Percentiles rank a stretch among this genome's conserved stretches.
Conservation (phyloP, 306 rosid genomes). For the Rosa persica region DNA sequence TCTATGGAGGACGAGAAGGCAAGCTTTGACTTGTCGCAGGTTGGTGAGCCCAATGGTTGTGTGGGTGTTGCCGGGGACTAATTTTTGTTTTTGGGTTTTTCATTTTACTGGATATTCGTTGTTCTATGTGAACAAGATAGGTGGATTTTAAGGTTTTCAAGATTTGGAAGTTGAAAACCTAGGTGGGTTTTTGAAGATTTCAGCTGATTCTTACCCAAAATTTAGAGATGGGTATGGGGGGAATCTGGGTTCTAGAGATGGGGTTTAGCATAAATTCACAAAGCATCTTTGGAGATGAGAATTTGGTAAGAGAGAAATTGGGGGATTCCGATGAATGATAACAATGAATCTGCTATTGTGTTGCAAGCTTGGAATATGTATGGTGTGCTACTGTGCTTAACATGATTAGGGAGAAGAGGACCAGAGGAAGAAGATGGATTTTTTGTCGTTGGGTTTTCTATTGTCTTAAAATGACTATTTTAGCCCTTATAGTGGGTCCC, state of each 20-base stretch:
- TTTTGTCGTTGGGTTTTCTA: too few relatives aligned
- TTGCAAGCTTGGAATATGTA: too few relatives aligned
- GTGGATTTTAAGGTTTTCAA: constrained; percentile 3
- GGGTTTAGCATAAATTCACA: constrained; percentile 22
- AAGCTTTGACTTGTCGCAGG: too few relatives aligned
- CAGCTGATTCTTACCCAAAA: constrained; percentile 30
- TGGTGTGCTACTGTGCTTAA: too few relatives aligned
- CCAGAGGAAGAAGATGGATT: too few relatives aligned
- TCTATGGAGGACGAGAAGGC: too few relatives aligned
- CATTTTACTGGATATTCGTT: not conserved
- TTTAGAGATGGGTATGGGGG: constrained; percentile 25
- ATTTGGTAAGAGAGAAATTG: constrained; percentile 28
- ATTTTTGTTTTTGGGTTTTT: not conserved
- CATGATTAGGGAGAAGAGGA: too few relatives aligned
- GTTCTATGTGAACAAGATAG: not conserved
- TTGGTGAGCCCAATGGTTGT: too few relatives aligned
- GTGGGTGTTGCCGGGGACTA: not conserved
- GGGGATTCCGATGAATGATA: not conserved
- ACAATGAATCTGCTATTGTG: too few relatives aligned
- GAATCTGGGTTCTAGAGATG: constrained; percentile 14
- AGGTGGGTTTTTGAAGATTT: constrained; percentile 35
- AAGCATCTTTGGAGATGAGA: constrained; percentile 39
- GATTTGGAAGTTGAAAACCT: not conserved
- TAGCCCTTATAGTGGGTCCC: too few relatives aligned
- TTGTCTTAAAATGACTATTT: too few relatives aligned